Conservation (phyloP, 2,329 filamentous ascomycete species). For the Sclerotinia sclerotiorum region DNA sequence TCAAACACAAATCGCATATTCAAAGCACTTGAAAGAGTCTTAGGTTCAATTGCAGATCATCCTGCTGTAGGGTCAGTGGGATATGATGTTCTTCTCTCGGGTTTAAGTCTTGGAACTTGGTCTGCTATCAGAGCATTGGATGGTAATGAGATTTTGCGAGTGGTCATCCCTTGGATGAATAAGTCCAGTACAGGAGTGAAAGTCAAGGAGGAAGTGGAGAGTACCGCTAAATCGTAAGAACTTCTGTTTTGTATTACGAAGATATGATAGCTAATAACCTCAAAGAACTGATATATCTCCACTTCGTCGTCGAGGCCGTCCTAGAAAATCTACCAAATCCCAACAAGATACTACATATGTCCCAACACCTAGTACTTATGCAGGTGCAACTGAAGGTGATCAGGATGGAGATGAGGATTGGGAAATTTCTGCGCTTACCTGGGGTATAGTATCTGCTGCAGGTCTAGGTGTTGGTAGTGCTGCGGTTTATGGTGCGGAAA, state of each 20-base stretch:
- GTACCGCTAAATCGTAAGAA: neutral
- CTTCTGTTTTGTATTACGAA: neutral
- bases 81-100: constrained; percentile 58
- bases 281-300: constrained; percentile 16
- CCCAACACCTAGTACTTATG: constrained; percentile 38
- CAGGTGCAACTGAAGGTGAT: constrained; percentile 44
- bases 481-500: constrained; percentile 50
- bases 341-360: constrained; percentile 43
- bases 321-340: constrained; percentile 6
- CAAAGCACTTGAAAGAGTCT: constrained; percentile 48
- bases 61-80: constrained; percentile 57
- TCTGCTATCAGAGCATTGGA: constrained; percentile 54
- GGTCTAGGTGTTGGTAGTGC: constrained; percentile 49
- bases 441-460: constrained; percentile 47
- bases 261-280: neutral
- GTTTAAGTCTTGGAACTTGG: constrained; percentile 56
- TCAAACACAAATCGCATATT: constrained; percentile 48
- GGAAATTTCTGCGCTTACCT: constrained; percentile 49
- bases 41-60: constrained; percentile 54
- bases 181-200: neutral
- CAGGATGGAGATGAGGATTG: constrained; percentile 46
- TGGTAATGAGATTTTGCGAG: constrained; percentile 49
- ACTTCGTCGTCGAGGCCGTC: constrained; percentile 22
- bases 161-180: constrained; percentile 41
- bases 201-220: constrained; percentile 3